Conservation (phyloP, 306 rosid genomes). For the Cicer pinnatifidum region DNA sequence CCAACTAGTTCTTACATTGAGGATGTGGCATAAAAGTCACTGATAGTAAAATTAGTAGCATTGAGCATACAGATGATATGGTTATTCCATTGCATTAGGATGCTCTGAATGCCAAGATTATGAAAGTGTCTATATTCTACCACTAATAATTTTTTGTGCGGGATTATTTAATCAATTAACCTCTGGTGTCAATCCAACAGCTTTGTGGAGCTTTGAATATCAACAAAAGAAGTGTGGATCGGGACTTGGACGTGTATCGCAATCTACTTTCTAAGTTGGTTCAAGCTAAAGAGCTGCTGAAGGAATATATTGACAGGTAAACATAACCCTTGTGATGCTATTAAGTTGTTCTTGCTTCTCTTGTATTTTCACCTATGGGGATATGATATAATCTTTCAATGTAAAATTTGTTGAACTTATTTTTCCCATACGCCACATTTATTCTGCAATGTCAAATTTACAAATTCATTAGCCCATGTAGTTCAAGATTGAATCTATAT, state of each 20-base stretch:
- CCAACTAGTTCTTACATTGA: not conserved
- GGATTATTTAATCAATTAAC: conserved; percentile 37
- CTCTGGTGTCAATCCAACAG: conserved; percentile 57
- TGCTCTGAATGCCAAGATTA: conserved; percentile 22
- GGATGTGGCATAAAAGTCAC: conserved; percentile 5
- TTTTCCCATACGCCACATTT: not conserved
- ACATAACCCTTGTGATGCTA: not conserved
- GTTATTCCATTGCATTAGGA: conserved; percentile 28
- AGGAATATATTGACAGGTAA: conserved; percentile 91
- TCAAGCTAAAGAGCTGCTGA: conserved; percentile 95
- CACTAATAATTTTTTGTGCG: not conserved
- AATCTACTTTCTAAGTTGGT: conserved; percentile 94
- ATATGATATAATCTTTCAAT: not conserved
- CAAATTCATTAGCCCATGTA: not conserved
- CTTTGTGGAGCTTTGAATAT: conserved; percentile 78
- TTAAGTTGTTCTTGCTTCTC: not conserved
- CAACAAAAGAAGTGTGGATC: conserved; percentile 85
- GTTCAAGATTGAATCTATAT: conserved; percentile 7
- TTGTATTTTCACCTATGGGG: not conserved
- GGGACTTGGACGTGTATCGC: conserved; percentile 96
- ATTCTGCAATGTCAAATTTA: not conserved
- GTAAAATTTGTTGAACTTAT: not conserved
- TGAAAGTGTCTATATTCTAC: conserved; percentile 24
- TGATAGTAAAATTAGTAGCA: conserved; percentile 16
- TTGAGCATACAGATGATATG: conserved; percentile 36